A percentile compares a stretch with the other conserved stretches of the same genome.
phyloP scores from a whole-genome alignment of 805 yeast species.

The Ogataea paradorogensis region DNA sequence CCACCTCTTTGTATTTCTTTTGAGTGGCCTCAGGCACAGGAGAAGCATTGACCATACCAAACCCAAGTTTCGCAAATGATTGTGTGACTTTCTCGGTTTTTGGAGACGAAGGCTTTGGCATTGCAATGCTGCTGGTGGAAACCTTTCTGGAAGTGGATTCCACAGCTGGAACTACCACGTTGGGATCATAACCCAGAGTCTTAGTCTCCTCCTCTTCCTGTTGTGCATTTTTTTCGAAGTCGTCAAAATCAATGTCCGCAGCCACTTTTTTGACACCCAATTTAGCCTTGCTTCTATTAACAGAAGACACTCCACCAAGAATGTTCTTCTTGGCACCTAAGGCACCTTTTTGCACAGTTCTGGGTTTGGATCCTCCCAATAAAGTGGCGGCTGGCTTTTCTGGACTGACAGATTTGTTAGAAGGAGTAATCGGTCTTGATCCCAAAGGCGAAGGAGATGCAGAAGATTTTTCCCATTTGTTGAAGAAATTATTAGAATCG shows the following conservation, averaged over 20 bases:
- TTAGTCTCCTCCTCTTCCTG: conserved; percentile 72
- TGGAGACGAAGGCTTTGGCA: conserved; percentile 18
- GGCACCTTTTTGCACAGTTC: conserved; percentile 30
- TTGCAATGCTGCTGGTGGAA: conserved; percentile 19
- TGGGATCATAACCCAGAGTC: conserved; percentile 50
- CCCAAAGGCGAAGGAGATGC: conserved; percentile 47
- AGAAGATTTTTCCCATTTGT: conserved; percentile 86
- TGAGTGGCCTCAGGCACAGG: conserved; percentile 30
- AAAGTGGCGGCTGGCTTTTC: conserved; percentile 28
- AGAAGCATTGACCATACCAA: conserved; percentile 80
- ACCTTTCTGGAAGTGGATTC: conserved; percentile 17
- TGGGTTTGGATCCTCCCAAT: conserved; percentile 29
- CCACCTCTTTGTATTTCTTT: conserved; percentile 33
- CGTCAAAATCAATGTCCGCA: conserved; percentile 54
- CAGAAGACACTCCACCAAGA: conserved; percentile 39
- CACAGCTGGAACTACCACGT: conserved; percentile 15
- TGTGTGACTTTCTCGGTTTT: conserved; percentile 53
- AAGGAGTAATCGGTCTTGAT: conserved; percentile 45
- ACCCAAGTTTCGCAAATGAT: conserved; percentile 78
- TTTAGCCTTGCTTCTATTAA: conserved; percentile 56
- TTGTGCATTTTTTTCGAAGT: conserved; percentile 72
- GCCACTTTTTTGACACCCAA: conserved; percentile 56
- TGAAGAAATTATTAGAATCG: conserved; percentile 77
- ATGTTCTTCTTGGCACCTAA: conserved; percentile 34
- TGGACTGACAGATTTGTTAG: conserved; percentile 17